Evolutionary conservation across 352 stramenopile genomes (phyloP).

Genomic region (Saprolegnia diclina): DNA sequence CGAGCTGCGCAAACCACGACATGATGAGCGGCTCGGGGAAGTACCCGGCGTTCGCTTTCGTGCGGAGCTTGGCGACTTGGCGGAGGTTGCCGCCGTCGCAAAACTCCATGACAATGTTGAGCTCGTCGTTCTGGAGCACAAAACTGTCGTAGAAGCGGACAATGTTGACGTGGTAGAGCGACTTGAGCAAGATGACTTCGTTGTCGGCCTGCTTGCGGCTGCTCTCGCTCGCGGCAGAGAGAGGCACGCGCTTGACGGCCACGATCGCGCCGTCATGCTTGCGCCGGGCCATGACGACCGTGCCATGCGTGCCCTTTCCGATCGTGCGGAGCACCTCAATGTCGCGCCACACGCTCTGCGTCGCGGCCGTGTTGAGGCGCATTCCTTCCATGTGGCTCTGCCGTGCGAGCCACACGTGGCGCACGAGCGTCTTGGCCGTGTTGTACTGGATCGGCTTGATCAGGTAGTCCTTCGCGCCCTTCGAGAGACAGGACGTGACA

Average conservation of each 20-base stretch:
- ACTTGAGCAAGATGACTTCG: slow-evolving; percentile 85
- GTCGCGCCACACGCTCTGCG: slow-evolving; percentile 67
- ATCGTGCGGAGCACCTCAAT: slow-evolving; percentile 83
- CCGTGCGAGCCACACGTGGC: slow-evolving; percentile 69
- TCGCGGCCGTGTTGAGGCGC: slow-evolving; percentile 27
- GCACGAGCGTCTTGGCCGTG: slow-evolving; percentile 84
- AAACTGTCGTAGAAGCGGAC: slow-evolving; percentile 88
- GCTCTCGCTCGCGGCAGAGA: slow-evolving; percentile 75
- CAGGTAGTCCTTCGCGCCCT: slow-evolving; percentile 85
- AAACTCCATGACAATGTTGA: slow-evolving; percentile 89
- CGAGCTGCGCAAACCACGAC: slow-evolving; percentile 83
- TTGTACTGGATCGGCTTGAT: slow-evolving; percentile 89
- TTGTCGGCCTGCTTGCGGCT: slow-evolving; percentile 83
- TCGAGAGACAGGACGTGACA: slow-evolving; percentile 82
- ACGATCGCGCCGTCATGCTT: slow-evolving; percentile 75
- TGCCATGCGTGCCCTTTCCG: slow-evolving; percentile 81
- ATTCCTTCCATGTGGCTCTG: slow-evolving; percentile 17
- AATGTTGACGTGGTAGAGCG: slow-evolving; percentile 86
- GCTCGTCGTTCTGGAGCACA: slow-evolving; percentile 64
- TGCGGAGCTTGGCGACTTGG: slow-evolving; percentile 73
- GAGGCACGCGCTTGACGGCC: slow-evolving; percentile 76
- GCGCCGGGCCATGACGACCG: slow-evolving; percentile 68
- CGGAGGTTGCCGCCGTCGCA: slow-evolving; percentile 76
- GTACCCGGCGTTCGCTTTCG: slow-evolving; percentile 69
- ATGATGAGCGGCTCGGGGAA: slow-evolving; percentile 83